Conservation (phyloP, 2,329 filamentous ascomycete species). For the Scleromitrula shiraiana region DNA sequence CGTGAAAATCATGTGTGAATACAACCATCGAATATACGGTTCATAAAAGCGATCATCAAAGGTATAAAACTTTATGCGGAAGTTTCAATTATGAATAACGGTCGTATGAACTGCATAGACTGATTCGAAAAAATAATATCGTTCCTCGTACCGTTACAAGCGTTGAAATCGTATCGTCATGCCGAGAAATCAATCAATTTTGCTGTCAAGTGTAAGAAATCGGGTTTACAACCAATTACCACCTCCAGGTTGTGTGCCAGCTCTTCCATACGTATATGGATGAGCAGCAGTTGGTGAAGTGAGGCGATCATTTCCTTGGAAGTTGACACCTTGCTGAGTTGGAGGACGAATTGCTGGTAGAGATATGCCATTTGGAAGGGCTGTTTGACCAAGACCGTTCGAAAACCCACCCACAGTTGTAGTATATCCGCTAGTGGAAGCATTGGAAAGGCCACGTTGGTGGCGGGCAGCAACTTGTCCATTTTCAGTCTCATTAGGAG, state of each 20-base stretch:
- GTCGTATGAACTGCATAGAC: constrained; percentile 17
- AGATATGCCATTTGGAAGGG: constrained; percentile 15
- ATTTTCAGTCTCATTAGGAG: constrained; percentile 22
- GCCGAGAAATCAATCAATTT: constrained; percentile 14
- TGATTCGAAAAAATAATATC: constrained; percentile 26
- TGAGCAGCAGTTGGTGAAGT: constrained; percentile 17
- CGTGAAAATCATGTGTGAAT: constrained; percentile 31
- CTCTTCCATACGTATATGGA: constrained; percentile 24
- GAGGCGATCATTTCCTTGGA: constrained; percentile 22
- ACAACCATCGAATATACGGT: constrained; percentile 24
- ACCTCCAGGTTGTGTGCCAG: constrained; percentile 22
- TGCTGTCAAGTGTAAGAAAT: constrained; percentile 4
- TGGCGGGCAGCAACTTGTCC: constrained; percentile 26
- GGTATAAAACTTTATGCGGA: not conserved
- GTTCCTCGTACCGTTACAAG: constrained; percentile 32
- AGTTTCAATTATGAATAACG: constrained; percentile 8
- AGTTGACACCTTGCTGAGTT: constrained; percentile 14
- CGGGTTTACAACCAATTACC: constrained; percentile 27
- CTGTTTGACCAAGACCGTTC: constrained; percentile 22
- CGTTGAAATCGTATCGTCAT: constrained; percentile 31
- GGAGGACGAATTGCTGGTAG: constrained; percentile 15
- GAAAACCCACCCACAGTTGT: constrained; percentile 20
- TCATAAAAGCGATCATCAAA: constrained; percentile 2
- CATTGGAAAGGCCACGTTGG: constrained; percentile 27
- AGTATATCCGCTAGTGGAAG: constrained; percentile 21